Conservation (phyloP, 2,329 filamentous ascomycete species). For the Penicillium sp. region DNA sequence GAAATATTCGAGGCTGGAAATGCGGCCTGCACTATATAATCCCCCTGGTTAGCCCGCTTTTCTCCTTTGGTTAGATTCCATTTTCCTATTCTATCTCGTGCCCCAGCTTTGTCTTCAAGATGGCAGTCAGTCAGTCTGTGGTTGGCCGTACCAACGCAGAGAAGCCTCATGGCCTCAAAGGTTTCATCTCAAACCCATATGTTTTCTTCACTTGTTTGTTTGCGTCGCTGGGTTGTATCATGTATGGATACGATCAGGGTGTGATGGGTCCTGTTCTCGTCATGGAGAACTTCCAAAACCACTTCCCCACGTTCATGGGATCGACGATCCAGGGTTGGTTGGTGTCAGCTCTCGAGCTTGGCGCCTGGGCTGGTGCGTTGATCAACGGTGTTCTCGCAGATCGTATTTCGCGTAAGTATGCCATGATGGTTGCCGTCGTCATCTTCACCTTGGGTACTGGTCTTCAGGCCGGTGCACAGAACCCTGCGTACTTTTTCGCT, state of each 20-base stretch:
- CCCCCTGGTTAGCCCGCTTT: neutral
- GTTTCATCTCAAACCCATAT: conserved; percentile 45
- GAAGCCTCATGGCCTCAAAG: conserved; percentile 40
- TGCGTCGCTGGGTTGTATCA: conserved; percentile 36
- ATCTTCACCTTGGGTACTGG: conserved; percentile 36
- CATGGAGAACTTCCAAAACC: conserved; percentile 40
- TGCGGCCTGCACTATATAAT: conserved; percentile 10
- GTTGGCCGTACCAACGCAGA: conserved; percentile 41
- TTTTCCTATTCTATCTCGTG: neutral
- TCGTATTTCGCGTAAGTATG: conserved; percentile 33
- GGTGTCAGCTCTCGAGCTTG: conserved; percentile 37
- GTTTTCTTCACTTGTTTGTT: conserved; percentile 42
- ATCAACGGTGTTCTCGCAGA: conserved; percentile 34
- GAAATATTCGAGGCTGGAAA: neutral
- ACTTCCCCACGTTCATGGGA: conserved; percentile 34
- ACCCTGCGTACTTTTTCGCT: conserved; percentile 30
- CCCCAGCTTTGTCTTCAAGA: conserved; percentile 8
- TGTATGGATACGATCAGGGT: conserved; percentile 40
- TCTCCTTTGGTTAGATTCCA: neutral
- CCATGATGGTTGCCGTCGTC: conserved; percentile 36
- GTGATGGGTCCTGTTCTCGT: conserved; percentile 38
- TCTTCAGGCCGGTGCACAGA: conserved; percentile 31
- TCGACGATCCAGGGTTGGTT: conserved; percentile 37
- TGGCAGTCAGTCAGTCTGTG: conserved; percentile 38
- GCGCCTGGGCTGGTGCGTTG: conserved; percentile 36